Evolutionary conservation across 306 rosid species (phyloP).

Genomic region (Parietaria judaica): DNA sequence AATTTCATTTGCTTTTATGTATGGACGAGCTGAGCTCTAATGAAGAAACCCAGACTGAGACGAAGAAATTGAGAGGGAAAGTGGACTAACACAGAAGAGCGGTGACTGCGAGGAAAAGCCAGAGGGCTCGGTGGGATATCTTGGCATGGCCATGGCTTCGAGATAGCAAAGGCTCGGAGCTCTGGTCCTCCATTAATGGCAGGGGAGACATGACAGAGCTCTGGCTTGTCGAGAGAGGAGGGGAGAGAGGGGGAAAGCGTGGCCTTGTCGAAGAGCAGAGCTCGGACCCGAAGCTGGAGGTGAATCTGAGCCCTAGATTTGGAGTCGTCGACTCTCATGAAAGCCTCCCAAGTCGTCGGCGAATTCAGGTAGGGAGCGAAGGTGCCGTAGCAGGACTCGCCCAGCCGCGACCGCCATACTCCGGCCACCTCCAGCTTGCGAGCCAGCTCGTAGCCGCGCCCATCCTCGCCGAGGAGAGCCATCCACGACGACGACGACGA

Average conservation of each 20-base stretch:
- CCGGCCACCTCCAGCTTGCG: slow-evolving; percentile 31
- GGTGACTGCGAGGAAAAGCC: slow-evolving; percentile 15
- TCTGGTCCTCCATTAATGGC: slow-evolving; percentile 10
- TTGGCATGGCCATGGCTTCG: slow-evolving; percentile 7
- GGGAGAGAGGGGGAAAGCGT: slow-evolving; percentile 49
- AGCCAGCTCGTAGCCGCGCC: slow-evolving; percentile 81
- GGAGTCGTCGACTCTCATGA: slow-evolving; percentile 40
- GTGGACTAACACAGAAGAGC: no score
- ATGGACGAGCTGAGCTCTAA: no score
- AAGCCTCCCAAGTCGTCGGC: slow-evolving; percentile 72
- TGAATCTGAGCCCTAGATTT: slow-evolving; percentile 65
- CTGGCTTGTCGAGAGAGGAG: slow-evolving; percentile 4
- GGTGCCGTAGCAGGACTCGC: slow-evolving; percentile 47
- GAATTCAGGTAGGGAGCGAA: slow-evolving; percentile 60
- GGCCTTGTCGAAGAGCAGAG: slow-evolving; percentile 93
- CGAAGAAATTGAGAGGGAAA: no score
- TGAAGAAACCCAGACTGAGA: no score
- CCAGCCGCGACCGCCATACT: slow-evolving; percentile 23
- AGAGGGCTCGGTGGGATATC: slow-evolving; percentile 12
- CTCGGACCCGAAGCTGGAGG: slow-evolving; percentile 84
- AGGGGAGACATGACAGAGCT: neutral
- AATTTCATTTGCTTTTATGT: slow-evolving; percentile 3
- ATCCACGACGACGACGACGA: slow-evolving; percentile 19
- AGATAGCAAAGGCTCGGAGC: slow-evolving; percentile 35
- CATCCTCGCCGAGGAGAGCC: slow-evolving; percentile 82